These are phyloP conservation scores for Agapanthus africanus DNA, from an alignment of 106 monocot genomes.

Conservation along the genomic window DNA sequence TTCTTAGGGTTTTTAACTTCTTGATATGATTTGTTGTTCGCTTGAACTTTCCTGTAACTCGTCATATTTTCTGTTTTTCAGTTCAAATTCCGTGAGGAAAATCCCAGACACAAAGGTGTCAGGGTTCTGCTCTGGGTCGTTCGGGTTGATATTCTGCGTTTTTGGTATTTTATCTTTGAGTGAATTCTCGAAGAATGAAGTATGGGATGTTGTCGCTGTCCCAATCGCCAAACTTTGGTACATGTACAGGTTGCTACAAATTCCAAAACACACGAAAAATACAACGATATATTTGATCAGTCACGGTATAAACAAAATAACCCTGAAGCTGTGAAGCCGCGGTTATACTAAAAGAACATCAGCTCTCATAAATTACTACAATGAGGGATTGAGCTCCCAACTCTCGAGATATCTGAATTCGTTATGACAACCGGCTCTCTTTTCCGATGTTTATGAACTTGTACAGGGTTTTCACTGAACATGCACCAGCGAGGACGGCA, in stretches of 20 bases:
- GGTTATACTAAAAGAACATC: too few species aligned
- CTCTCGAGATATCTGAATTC: too few species aligned
- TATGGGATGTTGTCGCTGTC: slow-evolving; percentile 23
- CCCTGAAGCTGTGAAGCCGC: too few species aligned
- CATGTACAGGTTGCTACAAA: slow-evolving; percentile 15
- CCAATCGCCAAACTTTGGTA: slow-evolving; percentile 44
- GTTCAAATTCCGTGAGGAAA: background rate
- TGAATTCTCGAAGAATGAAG: slow-evolving; percentile 29
- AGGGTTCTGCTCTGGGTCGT: slow-evolving; percentile 30
- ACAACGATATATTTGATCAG: too few species aligned
- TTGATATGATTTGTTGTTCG: background rate
- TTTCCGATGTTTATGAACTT: too few species aligned
- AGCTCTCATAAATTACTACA: too few species aligned
- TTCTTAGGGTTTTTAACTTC: background rate
- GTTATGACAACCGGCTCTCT: too few species aligned
- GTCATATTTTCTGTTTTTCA: background rate
- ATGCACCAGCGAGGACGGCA: too few species aligned
- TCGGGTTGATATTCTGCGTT: slow-evolving; percentile 19
- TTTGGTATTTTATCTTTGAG: slow-evolving; percentile 13
- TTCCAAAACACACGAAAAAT: too few species aligned
- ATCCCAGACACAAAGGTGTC: slow-evolving; percentile 12
- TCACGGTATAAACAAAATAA: too few species aligned
- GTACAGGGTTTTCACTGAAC: too few species aligned
- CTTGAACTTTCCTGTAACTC: background rate
- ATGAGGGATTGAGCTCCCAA: too few species aligned